Base-by-base conservation (phyloP, 176 grass and related monocot genomes). In the Carex cristatella region DNA sequence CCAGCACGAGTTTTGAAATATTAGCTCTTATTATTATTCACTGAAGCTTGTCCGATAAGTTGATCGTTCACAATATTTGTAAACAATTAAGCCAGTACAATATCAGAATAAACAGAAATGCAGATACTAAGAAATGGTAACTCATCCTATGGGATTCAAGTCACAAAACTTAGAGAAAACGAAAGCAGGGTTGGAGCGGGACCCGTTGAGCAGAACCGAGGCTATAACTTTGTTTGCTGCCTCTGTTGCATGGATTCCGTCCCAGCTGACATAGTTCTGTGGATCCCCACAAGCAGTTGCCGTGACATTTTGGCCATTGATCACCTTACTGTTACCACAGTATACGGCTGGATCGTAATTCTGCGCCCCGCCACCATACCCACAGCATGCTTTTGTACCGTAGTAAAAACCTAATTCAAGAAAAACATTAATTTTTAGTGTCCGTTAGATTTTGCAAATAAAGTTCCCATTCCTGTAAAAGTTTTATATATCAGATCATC, bases 211-310 rank as follows among this genome's bases (percentile, higher is more conserved):
- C 10, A 97, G 75, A 8, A 86, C 82, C 63, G 11, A 76, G 0
- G 86, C 18, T 27, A 97, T 57, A 73, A 79, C 71, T 49, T 62
- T 87, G 44, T 94, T 94, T 53, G 89, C 92, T 75, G 90, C 86
- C 79, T 97, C 91, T 0, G 92, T 94, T 44, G 89, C 79, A 90
- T 94, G 95, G 30, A 98, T 93, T 18, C 92, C 95, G 0, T 98
- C 88, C 92, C 95, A 94, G 81, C 91, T 98, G 61, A 91, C 88
- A 10, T 94, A 93, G 78, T 87, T 90, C 11, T 90, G 69, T 0
- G 92, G 91, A 6, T 94, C 89, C 68, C 7, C 48, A 69, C 92
- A 94, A 42, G 91, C 91, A 31, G 57, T 79, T 1, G 89, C 86
- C 0, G 27, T 93, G 4, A 63, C 27, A 3, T 65, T 80, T 15